Base-by-base conservation (phyloP, 1,284 basidiomycete species). In the Cystobasidium slooffiae region DNA sequence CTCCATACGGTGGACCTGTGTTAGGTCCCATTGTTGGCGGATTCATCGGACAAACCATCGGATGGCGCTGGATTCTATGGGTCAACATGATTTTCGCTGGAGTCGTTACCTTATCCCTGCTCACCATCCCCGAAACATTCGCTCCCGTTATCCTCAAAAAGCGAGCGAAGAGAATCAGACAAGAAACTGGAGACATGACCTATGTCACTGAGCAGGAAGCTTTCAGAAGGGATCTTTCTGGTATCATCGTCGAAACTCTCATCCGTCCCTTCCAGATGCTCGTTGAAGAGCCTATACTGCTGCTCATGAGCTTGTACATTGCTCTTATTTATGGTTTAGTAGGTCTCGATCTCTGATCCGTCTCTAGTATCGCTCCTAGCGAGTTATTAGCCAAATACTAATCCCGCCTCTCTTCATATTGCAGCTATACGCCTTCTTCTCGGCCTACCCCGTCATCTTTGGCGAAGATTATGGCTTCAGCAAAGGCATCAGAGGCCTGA, bases 71-170 rank as follows among this genome's bases (percentile, higher is more conserved):
- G 83, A 81, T 78, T 0, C 66, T 76, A 53, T 80, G 79, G 68
- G 74, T 80, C 47, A 66, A 70, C 65, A 75, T 80, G 55, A 79
- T 81, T 78, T 12, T 81, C 41, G 78, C 80, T 58, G 80, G 78
- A 22, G 72, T 77, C 18, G 78, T 83, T 37, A 67, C 59, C n/a
- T 68, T 81, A n/a, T 39, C 87, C 0, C 76, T 86, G 4, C 88
- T 89, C 3, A 56, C 90, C 31, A 61, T 76, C 8, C 74, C 77
- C 88, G 88, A 91, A 88, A 47, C 90, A 87, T 79, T 75, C 24
- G 77, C 76, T 24, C 74, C 78, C 16, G 68, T 70, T 43, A 44
- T 78, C 51, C 72, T 78, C 22, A 76, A 68, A 37, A 55, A 75
- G 44, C 70, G 76, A 41, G 76, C 68, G 0, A 79, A 84, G 1